Evolutionary conservation across 768 basidiomycete species (phyloP), one percentile per base, ranked within the genome.

Genomic region (Trametes villosa): DNA sequence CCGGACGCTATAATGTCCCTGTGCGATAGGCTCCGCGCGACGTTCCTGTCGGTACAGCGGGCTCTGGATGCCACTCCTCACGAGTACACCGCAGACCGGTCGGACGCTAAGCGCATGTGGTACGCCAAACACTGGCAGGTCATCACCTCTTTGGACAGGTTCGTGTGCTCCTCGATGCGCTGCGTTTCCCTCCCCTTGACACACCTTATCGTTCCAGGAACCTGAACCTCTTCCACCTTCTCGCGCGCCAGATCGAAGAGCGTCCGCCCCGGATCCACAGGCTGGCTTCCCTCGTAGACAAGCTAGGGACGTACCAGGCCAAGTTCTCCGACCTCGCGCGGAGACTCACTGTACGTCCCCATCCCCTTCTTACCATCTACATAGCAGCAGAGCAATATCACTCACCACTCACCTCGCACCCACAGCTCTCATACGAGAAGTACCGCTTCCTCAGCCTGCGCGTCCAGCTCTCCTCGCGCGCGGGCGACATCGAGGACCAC

Each of bases 271-370:
- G 63, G 46, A 65, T 67, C 26, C 63, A 67, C 56, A 49, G 60
- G 13, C 61, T 67, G 38, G 63, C 60, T 9, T 50, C 54, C 9
- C 44, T 59, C 3, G 24, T 67, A 9, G 63, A 67, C 51, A 67
- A 67, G 56, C 50, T 67, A 41, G 40, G 55, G 36, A 64, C 63
- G 42, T 65, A 60, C 58, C 47, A 54, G 24, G 49, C 42, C 31
- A 67, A 67, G 53, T 67, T 65, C 47, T 54, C 63, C 17, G 63
- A 67, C 52, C 58, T 67, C 47, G 63, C 66, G 26, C 58, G 66
- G 33, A 20, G 66, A 34, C 59, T 67, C 40, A 24, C 56, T 4
- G 61, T 66, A 42, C 54, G 65, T 57, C 17, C 12, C 4, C 29
- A 12, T 46, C 11, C 22, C 24, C 31, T 7, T 38, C 26, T 22